Percentiles rank a stretch among this genome's conserved stretches.
Evolutionary conservation across 169 alveolate genomes (phyloP).

Genomic region (Plasmodium billcollinsi): DNA sequence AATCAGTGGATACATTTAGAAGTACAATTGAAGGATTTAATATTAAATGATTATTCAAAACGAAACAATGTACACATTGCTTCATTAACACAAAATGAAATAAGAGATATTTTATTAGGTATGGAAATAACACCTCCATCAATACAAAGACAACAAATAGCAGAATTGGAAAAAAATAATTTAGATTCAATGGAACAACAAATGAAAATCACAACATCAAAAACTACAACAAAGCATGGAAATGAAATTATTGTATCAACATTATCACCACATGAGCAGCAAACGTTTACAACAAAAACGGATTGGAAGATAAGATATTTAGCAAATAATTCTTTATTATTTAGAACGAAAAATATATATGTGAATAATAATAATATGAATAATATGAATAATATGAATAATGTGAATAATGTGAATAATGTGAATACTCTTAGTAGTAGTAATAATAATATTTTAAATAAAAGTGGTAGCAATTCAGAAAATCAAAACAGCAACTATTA

Average conservation of each 20-base stretch:
- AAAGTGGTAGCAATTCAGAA: constrained; percentile 38
- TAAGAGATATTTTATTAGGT: constrained; percentile 99
- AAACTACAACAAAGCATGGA: constrained; percentile 97
- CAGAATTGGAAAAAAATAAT: constrained; percentile 88
- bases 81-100: constrained; percentile 99
- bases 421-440: too few relatives aligned
- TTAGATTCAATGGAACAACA: constrained; percentile 85
- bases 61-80: constrained; percentile 98
- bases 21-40: constrained; percentile 98
- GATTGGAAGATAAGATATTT: constrained; percentile 99
- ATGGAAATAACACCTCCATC: constrained; percentile 99
- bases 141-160: constrained; percentile 95
- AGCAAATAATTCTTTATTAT: constrained; percentile 96
- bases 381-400: constrained; percentile 13
- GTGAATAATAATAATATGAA: constrained; percentile 88
- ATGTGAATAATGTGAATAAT: too few relatives aligned
- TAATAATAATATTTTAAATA: too few relatives aligned
- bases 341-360: constrained; percentile 97
- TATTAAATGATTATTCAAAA: constrained; percentile 99
- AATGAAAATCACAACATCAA: constrained; percentile 93
- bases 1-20: constrained; percentile 99
- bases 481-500: constrained; percentile 21
- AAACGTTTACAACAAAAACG: constrained; percentile 96
- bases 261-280: constrained; percentile 98
- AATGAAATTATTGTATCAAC: constrained; percentile 97